phyloP scores from a whole-genome alignment of 805 yeast genomes.

The Yamadazyma insecticola region DNA sequence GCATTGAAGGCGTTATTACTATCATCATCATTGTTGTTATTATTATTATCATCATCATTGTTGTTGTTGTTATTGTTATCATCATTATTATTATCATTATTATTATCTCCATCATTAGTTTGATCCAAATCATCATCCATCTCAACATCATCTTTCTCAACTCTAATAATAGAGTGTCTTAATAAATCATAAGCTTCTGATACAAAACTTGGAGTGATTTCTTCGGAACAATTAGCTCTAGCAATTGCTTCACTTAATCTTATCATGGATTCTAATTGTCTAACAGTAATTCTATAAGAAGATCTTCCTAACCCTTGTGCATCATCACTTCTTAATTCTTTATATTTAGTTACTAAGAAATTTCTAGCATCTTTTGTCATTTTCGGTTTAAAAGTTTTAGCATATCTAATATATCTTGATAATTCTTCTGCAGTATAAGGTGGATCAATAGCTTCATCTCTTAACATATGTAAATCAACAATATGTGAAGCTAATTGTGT shows the following conservation, averaged over 20 bases:
- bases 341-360: constrained; percentile 70
- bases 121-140: constrained; percentile 55
- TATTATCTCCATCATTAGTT: constrained; percentile 15
- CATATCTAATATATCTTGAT: constrained; percentile 83
- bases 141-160: constrained; percentile 89
- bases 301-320: constrained; percentile 83
- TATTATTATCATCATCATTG: constrained; percentile 10
- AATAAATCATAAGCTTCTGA: constrained; percentile 89
- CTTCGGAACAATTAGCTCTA: constrained; percentile 90
- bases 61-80: constrained; percentile 14
- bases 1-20: constrained; percentile 1
- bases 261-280: constrained; percentile 93
- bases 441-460: constrained; percentile 86
- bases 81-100: constrained; percentile 7
- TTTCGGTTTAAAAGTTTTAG: constrained; percentile 86
- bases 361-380: constrained; percentile 80
- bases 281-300: constrained; percentile 91
- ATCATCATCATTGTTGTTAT: constrained; percentile 6
- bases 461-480: constrained; percentile 84
- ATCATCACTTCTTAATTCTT: constrained; percentile 83
- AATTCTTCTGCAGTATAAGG: constrained; percentile 88
- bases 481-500: constrained; percentile 89
- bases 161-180: constrained; percentile 87
- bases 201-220: constrained; percentile 77
- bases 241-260: constrained; percentile 95